Base-by-base conservation (phyloP, 352 stramenopile species). In the Phytophthora macrochlamydospora region DNA sequence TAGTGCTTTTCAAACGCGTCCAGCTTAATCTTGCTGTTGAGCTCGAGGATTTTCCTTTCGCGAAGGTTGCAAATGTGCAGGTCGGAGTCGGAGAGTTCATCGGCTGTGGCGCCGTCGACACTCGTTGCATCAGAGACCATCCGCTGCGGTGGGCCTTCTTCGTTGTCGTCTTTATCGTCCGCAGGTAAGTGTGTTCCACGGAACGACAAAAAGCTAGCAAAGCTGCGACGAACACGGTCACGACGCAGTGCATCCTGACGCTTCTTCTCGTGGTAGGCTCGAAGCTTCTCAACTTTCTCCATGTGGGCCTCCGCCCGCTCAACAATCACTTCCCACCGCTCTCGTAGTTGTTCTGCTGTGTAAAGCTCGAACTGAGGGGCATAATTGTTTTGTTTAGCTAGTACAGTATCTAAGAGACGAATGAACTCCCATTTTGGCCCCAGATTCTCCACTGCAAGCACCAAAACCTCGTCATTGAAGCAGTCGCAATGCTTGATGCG, bases 361-460 rank as follows among this genome's bases (percentile, higher is more conserved):
- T 88, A 92, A n/a, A 76, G 54, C 30, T 68, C 70, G 43, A 92
- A 88, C 61, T 92, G 80, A 12, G 83, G 42, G 1, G 77, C 73
- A 56, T 88, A 87, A 8, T 65, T 32, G 31, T 72, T 65, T 28
- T 70, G 71, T 32, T 78, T 89, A 13, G 69, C 78, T 2, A 92
- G 60, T 12, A 84, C 45, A 3, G 38, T 45, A 59, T 90, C 81
- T 2, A 91, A 72, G 29, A 89, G 43, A 14, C 69, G 52, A 51
- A 91, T 91, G n/a, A 91, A 65, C 30, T 84, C 75, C 80, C 79
- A 91, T 63, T 91, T 91, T 24, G 83, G 67, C 1, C 81, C 79
- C 2, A 90, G 71, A 13, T 72, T 75, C 46, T 87, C 67, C 29
- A 92, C 76, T 1, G 71, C 72, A n/a, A 89, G 59, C 32, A 90